A percentile compares a stretch with the other conserved stretches of the same genome.
phyloP scores from a whole-genome alignment of 139 green algal species.

The Chlorella sp. region DNA sequence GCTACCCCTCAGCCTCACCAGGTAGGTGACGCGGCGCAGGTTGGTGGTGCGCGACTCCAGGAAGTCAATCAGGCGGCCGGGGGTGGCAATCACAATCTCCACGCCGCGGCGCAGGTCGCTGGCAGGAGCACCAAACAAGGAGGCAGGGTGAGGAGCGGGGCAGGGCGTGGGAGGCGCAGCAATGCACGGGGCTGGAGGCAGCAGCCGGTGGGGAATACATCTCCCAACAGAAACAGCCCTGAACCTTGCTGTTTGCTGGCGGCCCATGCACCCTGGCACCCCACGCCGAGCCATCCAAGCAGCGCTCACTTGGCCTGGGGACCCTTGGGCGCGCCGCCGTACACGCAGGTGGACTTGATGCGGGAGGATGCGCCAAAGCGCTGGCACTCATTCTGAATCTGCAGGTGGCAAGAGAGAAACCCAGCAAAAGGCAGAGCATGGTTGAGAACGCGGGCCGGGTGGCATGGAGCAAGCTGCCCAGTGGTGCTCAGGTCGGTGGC shows the following conservation, averaged over 20 bases:
- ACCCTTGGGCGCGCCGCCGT: slow-evolving; percentile 87
- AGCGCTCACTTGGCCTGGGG: slow-evolving; percentile 58
- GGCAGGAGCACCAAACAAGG: too few relatives aligned
- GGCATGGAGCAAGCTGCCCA: too few relatives aligned
- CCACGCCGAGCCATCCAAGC: slow-evolving; percentile 16
- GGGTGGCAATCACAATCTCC: slow-evolving; percentile 95
- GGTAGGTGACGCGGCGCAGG: slow-evolving; percentile 84
- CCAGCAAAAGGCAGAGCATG: too few relatives aligned
- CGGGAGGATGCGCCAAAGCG: slow-evolving; percentile 91
- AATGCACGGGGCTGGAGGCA: too few relatives aligned
- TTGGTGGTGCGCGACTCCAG: slow-evolving; percentile 77
- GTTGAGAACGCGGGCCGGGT: too few relatives aligned
- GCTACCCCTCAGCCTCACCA: slow-evolving; percentile 50
- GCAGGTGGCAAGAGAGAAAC: slow-evolving; percentile 2
- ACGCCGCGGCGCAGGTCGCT: slow-evolving; percentile 67
- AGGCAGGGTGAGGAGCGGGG: background rate
- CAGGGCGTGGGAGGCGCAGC: background rate
- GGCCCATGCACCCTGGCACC: too few relatives aligned
- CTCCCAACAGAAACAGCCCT: too few relatives aligned
- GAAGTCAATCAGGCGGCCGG: slow-evolving; percentile 90
- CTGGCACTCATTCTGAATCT: slow-evolving; percentile 92
- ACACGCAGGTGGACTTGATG: slow-evolving; percentile 95
- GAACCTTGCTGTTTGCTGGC: too few relatives aligned
- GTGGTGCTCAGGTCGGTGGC: too few relatives aligned
- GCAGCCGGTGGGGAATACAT: too few relatives aligned